These are phyloP conservation scores for Melastoma candidum DNA, from an alignment of 441 rosid genomes.

Conservation along the genomic window DNA sequence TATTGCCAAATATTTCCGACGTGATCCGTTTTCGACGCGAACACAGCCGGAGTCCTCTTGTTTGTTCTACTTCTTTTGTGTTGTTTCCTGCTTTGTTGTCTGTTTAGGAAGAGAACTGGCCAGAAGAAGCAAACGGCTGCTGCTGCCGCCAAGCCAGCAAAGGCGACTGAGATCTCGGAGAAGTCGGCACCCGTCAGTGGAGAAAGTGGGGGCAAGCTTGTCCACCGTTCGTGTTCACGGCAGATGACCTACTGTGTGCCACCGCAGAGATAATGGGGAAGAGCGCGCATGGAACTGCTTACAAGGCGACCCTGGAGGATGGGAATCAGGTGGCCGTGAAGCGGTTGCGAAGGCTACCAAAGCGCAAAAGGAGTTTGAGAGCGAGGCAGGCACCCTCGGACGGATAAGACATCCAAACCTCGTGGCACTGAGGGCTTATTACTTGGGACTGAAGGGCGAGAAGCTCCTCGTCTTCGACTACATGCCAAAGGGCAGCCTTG, in stretches of 20 bases:
- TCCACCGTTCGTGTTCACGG: slow-evolving; percentile 64
- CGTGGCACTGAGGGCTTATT: slow-evolving; percentile 54
- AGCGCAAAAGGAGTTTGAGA: slow-evolving; percentile 53
- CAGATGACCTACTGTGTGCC: slow-evolving; percentile 63
- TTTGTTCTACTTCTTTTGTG: slow-evolving; percentile 40
- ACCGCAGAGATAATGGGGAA: slow-evolving; percentile 82
- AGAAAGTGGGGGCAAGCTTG: slow-evolving; percentile 62
- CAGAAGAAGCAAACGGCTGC: slow-evolving; percentile 36
- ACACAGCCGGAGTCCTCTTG: slow-evolving; percentile 46
- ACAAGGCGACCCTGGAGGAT: slow-evolving; percentile 64
- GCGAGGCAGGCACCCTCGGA: slow-evolving; percentile 48
- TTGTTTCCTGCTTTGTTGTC: slow-evolving; percentile 42
- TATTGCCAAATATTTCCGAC: too few relatives aligned
- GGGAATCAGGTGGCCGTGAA: slow-evolving; percentile 63
- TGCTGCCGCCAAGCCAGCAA: slow-evolving; percentile 3
- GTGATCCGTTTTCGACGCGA: slow-evolving; percentile 24
- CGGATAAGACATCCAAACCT: slow-evolving; percentile 52
- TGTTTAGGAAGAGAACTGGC: slow-evolving; percentile 35
- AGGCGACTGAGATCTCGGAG: slow-evolving; percentile 20
- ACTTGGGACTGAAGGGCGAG: slow-evolving; percentile 70
- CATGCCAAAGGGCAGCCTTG: slow-evolving; percentile 59
- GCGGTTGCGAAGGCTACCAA: slow-evolving; percentile 63
- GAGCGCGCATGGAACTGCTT: slow-evolving; percentile 64
- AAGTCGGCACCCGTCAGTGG: slow-evolving; percentile 30
- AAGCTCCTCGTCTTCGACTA: slow-evolving; percentile 73